phyloP scores from a whole-genome alignment of 768 basidiomycete species.

The Lactarius deliciosus region DNA sequence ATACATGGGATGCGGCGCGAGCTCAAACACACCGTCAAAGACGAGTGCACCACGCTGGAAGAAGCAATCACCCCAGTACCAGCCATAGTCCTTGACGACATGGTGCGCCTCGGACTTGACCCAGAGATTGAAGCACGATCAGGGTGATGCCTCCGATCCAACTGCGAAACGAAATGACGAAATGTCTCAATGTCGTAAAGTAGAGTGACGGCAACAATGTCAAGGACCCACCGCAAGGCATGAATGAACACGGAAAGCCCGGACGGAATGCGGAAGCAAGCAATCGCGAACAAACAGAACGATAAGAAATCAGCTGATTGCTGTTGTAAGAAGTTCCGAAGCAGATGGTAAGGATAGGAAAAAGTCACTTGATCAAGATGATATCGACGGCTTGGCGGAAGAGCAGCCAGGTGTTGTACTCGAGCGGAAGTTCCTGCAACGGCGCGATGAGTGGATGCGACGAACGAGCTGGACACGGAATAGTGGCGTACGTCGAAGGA shows the following conservation, averaged over 20 bases:
- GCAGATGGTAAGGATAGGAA: background rate
- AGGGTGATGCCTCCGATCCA: conserved; percentile 86
- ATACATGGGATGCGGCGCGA: conserved; percentile 95
- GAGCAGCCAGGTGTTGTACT: conserved; percentile 96
- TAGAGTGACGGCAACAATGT: conserved; percentile 3
- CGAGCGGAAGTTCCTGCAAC: conserved; percentile 75
- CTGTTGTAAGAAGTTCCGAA: conserved; percentile 2
- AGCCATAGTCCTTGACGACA: conserved; percentile 97
- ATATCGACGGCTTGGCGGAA: conserved; percentile 96
- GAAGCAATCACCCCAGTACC: conserved; percentile 96
- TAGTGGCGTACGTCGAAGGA: conserved; percentile 73
- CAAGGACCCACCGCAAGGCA: conserved; percentile 60
- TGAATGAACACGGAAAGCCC: conserved; percentile 73
- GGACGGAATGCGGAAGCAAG: conserved; percentile 85
- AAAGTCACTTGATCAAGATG: conserved; percentile 85
- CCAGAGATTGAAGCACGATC: conserved; percentile 96
- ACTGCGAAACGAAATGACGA: conserved; percentile 38
- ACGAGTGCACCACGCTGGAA: conserved; percentile 91
- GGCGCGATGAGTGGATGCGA: conserved; percentile 3
- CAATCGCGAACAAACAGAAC: conserved; percentile 93
- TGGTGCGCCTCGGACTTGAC: conserved; percentile 97
- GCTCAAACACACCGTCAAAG: conserved; percentile 97
- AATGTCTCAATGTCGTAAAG: conserved; percentile 15
- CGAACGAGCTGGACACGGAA: conserved; percentile 13
- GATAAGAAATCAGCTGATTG: conserved; percentile 84